Conservation (phyloP, 495 filamentous ascomycete species). For the Haplographium delicatum region DNA sequence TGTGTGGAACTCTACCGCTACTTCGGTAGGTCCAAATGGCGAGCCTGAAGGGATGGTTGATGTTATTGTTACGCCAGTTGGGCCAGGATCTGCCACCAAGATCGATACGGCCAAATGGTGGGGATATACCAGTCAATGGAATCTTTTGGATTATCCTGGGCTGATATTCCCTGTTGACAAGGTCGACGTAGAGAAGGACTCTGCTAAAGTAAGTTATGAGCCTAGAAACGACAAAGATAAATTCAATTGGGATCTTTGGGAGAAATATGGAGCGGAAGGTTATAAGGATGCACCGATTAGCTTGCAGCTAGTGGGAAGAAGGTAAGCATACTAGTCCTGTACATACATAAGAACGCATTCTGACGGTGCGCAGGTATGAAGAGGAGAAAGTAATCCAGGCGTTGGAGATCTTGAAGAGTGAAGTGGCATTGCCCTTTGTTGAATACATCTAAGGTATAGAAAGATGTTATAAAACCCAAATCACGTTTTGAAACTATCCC, state of each 20-base stretch:
- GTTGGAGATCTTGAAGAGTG: conserved; percentile 29
- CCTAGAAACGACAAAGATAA: conserved; percentile 29
- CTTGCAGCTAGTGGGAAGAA: conserved; percentile 46
- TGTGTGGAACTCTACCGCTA: conserved; percentile 49
- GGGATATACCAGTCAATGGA: conserved; percentile 71
- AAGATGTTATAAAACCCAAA: background rate
- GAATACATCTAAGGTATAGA: conserved; percentile 15
- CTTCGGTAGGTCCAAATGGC: conserved; percentile 6
- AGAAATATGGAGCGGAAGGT: conserved; percentile 28
- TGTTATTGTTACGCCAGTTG: conserved; percentile 63
- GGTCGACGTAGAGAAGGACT: conserved; percentile 35
- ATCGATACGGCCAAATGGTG: conserved; percentile 60
- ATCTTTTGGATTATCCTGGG: conserved; percentile 63
- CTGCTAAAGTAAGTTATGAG: conserved; percentile 35
- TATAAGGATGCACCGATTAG: conserved; percentile 44
- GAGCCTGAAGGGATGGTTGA: conserved; percentile 44
- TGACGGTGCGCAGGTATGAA: conserved; percentile 26
- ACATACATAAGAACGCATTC: background rate
- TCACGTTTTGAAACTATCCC: too few relatives aligned
- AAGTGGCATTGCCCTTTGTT: conserved; percentile 31
- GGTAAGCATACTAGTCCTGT: conserved; percentile 30
- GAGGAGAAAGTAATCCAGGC: conserved; percentile 38
- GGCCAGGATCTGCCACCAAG: conserved; percentile 53
- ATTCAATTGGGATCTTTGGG: conserved; percentile 32
- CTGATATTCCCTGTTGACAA: conserved; percentile 49